phyloP scores from a whole-genome alignment of 169 alveolate species.

The Cryptosporidium meleagridis region DNA sequence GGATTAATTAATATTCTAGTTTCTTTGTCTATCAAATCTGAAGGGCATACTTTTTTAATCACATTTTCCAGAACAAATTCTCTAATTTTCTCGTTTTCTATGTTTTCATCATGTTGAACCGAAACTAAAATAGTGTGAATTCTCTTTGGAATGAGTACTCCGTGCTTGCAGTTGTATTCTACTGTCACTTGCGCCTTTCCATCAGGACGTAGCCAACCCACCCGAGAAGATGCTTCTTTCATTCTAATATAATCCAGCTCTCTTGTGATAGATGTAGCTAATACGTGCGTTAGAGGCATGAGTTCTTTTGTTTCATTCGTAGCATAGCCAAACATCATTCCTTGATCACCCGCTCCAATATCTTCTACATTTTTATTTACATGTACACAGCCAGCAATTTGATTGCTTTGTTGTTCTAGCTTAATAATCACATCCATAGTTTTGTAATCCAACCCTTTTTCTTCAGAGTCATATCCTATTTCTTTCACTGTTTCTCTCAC shows the following conservation, averaged over 20 bases:
- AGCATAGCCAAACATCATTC: constrained; percentile 99
- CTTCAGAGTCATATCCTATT: constrained; percentile 91
- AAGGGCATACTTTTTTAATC: constrained; percentile 93
- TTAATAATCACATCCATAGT: constrained; percentile 93
- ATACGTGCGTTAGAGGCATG: constrained; percentile 97
- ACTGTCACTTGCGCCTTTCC: constrained; percentile 98
- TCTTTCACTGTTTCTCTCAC: constrained; percentile 94
- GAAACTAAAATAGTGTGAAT: constrained; percentile 94
- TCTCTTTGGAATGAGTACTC: constrained; percentile 90
- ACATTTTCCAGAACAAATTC: constrained; percentile 91
- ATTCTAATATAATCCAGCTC: constrained; percentile 94
- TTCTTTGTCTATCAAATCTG: constrained; percentile 91
- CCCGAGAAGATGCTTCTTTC: constrained; percentile 82
- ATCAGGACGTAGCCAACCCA: constrained; percentile 97
- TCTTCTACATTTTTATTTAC: constrained; percentile 92
- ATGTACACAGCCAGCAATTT: constrained; percentile 97
- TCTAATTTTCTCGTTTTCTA: constrained; percentile 84
- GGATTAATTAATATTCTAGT: constrained; percentile 96
- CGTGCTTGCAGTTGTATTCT: constrained; percentile 83
- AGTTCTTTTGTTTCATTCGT: constrained; percentile 96
- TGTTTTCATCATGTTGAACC: constrained; percentile 89
- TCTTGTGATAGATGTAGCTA: constrained; percentile 93
- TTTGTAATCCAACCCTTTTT: constrained; percentile 94
- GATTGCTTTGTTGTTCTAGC: constrained; percentile 94
- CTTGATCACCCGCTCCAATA: constrained; percentile 98